Evolutionary conservation across 345 rosid species (phyloP).

Genomic region (Populus alba): DNA sequence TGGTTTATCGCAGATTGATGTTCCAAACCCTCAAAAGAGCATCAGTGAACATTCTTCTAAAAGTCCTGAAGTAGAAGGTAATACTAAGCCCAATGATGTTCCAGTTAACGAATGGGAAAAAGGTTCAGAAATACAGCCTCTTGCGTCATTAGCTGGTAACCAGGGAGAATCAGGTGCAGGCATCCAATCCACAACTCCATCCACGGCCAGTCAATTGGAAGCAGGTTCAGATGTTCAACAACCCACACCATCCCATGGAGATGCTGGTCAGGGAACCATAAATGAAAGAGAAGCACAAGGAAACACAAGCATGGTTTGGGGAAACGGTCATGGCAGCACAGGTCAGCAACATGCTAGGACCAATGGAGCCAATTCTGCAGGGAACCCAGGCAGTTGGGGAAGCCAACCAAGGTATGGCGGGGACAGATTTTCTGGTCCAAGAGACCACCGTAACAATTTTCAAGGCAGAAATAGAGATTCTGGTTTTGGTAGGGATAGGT

Average conservation of each 20-base stretch:
- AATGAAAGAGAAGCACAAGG: slow-evolving; percentile 42
- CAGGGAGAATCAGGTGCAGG: slow-evolving; percentile 13
- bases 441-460: slow-evolving; percentile 45
- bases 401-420: slow-evolving; percentile 51
- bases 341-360: slow-evolving; percentile 36
- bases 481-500: slow-evolving; percentile 50
- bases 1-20: slow-evolving; percentile 14
- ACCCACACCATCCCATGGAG: slow-evolving; percentile 20
- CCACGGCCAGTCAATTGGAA: slow-evolving; percentile 19
- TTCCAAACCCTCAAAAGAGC: slow-evolving; percentile 36
- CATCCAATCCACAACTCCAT: slow-evolving; percentile 3
- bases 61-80: slow-evolving; percentile 41
- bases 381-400: slow-evolving; percentile 41
- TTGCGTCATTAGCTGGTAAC: slow-evolving; percentile 32
- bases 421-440: slow-evolving; percentile 41
- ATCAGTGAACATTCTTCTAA: slow-evolving; percentile 43
- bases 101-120: slow-evolving; percentile 51
- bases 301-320: slow-evolving; percentile 30
- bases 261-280: slow-evolving; percentile 32
- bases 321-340: slow-evolving; percentile 33
- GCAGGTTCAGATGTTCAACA: slow-evolving; percentile 6
- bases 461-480: slow-evolving; percentile 41
- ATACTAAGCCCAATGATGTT: slow-evolving; percentile 34
- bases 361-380: slow-evolving; percentile 26
- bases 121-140: slow-evolving; percentile 46